A percentile compares a stretch with the other conserved stretches of the same genome.
phyloP scores from a whole-genome alignment of 306 rosid genomes.

The Pachyrhizus erosus region DNA sequence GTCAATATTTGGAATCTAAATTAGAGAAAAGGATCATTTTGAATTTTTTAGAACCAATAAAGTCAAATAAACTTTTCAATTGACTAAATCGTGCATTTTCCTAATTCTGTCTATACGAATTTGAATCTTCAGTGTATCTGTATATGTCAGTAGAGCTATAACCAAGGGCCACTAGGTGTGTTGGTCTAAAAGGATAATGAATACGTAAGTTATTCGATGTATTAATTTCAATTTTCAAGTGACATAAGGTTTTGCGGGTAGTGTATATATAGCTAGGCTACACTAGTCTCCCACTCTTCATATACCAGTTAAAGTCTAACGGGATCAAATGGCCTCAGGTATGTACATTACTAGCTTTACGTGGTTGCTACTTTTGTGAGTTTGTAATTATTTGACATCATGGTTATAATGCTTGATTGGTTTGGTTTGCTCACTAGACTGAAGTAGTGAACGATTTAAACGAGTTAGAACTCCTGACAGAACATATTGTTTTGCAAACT shows the following conservation, averaged over 20 bases:
- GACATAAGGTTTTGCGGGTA: background rate
- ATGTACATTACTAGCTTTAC: background rate
- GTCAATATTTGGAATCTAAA: slow-evolving; percentile 25
- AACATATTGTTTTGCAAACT: slow-evolving; percentile 14
- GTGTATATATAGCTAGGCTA: slow-evolving; percentile 15
- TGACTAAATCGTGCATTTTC: slow-evolving; percentile 39
- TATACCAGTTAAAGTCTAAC: background rate
- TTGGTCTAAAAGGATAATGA: slow-evolving; percentile 25
- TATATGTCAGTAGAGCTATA: slow-evolving; percentile 14
- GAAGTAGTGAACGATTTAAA: slow-evolving; percentile 10
- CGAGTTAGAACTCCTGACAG: background rate
- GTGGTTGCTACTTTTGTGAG: background rate
- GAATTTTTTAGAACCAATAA: slow-evolving; percentile 9
- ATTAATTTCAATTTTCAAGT: slow-evolving; percentile 26
- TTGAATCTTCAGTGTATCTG: slow-evolving; percentile 41
- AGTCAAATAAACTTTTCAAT: slow-evolving; percentile 30
- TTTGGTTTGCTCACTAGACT: background rate
- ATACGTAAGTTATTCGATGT: slow-evolving; percentile 2
- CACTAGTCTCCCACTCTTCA: slow-evolving; percentile 12
- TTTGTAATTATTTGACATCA: background rate
- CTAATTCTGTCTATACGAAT: slow-evolving; percentile 44
- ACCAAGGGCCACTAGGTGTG: slow-evolving; percentile 13
- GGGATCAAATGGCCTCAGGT: slow-evolving; percentile 16
- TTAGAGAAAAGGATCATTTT: slow-evolving; percentile 11
- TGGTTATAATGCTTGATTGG: background rate